phyloP scores from a whole-genome alignment of 2,329 filamentous ascomycete genomes.

The Seiridium unicorne region DNA sequence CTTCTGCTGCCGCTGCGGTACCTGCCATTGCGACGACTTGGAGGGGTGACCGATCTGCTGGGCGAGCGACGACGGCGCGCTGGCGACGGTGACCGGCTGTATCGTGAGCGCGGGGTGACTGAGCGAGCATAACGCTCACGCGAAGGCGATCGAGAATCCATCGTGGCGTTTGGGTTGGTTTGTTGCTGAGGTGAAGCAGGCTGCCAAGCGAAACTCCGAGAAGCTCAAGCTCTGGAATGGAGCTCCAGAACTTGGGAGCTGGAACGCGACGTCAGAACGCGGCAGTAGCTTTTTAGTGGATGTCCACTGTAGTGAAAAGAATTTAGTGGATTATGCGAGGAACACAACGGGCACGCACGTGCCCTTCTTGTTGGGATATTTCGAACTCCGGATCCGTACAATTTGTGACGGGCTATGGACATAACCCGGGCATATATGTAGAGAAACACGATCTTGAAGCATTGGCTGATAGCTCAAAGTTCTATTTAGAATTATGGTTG shows the following conservation, averaged over 20 bases:
- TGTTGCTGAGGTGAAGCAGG: neutral
- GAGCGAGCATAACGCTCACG: slow-evolving; percentile 1
- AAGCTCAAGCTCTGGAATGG: neutral
- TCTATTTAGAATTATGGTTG: too few species aligned
- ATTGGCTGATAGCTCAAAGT: too few species aligned
- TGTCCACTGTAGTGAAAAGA: neutral
- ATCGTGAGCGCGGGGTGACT: slow-evolving; percentile 1
- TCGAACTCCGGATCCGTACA: too few species aligned
- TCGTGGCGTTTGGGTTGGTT: neutral
- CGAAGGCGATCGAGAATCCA: slow-evolving; percentile 1
- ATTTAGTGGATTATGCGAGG: neutral
- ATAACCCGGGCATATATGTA: too few species aligned
- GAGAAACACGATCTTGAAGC: too few species aligned
- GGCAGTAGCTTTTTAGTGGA: neutral
- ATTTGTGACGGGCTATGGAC: too few species aligned
- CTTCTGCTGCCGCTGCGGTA: neutral
- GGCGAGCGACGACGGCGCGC: slow-evolving; percentile 19
- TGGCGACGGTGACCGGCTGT: slow-evolving; percentile 20
- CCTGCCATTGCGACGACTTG: slow-evolving; percentile 22
- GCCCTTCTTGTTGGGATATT: too few species aligned
- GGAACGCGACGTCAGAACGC: slow-evolving; percentile 1
- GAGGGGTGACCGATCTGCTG: slow-evolving; percentile 10
- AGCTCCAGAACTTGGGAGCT: neutral
- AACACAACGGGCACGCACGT: neutral
- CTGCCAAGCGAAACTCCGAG: neutral